These are phyloP conservation scores for Pneumocystis carinii DNA, from an alignment of 1,139 yeast genomes.

Conservation along the genomic window DNA sequence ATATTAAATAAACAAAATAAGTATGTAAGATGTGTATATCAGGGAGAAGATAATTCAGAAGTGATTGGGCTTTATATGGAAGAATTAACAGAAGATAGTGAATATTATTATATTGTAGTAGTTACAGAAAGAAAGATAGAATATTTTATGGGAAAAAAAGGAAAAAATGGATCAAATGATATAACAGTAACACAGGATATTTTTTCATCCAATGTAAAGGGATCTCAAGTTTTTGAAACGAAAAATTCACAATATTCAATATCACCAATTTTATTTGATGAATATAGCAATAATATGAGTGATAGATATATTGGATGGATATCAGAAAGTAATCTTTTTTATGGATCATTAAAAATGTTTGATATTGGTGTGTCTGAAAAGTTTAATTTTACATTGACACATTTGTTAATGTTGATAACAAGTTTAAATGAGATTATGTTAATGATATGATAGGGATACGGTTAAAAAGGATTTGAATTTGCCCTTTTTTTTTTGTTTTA, in stretches of 20 bases:
- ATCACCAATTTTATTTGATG: neutral
- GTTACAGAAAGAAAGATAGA: neutral
- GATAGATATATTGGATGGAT: neutral
- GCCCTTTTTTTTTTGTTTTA: constrained; percentile 19
- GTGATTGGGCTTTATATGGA: neutral
- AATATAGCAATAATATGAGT: neutral
- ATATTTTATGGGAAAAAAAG: neutral
- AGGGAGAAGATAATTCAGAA: neutral
- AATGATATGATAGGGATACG: neutral
- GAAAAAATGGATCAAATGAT: neutral
- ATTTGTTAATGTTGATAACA: neutral
- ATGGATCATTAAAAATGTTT: neutral
- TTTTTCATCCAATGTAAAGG: neutral
- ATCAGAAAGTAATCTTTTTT: neutral
- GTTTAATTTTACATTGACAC: neutral
- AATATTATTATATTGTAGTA: neutral
- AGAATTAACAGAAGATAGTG: neutral
- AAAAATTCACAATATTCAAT: neutral
- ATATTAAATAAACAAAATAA: constrained; percentile 24
- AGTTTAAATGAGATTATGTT: neutral
- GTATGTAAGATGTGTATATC: constrained; percentile 25
- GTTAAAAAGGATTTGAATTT: neutral
- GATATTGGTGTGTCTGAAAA: neutral
- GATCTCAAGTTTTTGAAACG: neutral
- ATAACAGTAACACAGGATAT: neutral